phyloP scores from a whole-genome alignment of 306 rosid genomes.

The Nissolia schottii region DNA sequence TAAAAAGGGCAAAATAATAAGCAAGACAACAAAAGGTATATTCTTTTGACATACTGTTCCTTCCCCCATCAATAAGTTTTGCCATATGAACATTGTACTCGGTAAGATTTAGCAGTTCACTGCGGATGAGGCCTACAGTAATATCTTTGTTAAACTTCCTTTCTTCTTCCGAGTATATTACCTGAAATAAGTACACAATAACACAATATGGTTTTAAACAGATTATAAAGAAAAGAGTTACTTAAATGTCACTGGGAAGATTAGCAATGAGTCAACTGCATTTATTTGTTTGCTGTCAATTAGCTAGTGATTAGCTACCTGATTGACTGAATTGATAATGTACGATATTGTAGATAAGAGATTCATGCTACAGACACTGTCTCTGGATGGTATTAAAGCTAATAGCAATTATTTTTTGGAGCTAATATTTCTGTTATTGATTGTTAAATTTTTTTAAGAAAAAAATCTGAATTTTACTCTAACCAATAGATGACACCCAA shows the following conservation, averaged over 20 bases:
- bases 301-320: neutral
- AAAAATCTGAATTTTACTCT: neutral
- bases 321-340: neutral
- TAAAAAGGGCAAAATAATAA: neutral
- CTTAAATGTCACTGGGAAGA: neutral
- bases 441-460: neutral
- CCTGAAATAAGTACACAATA: conserved; percentile 44
- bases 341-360: neutral
- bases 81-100: conserved; percentile 99
- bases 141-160: conserved; percentile 89
- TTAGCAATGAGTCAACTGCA: neutral
- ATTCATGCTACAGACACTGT: neutral
- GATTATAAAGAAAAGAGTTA: neutral
- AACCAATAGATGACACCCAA: conserved; percentile 1
- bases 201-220: neutral
- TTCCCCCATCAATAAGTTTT: conserved; percentile 94
- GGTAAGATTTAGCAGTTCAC: conserved; percentile 86
- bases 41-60: conserved; percentile 69
- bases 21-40: neutral
- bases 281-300: neutral
- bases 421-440: neutral
- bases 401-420: neutral
- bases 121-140: conserved; percentile 77
- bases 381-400: neutral
- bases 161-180: conserved; percentile 94